Conservation (phyloP, 1,284 basidiomycete species). For the Cystobasidiaceae sp. region DNA sequence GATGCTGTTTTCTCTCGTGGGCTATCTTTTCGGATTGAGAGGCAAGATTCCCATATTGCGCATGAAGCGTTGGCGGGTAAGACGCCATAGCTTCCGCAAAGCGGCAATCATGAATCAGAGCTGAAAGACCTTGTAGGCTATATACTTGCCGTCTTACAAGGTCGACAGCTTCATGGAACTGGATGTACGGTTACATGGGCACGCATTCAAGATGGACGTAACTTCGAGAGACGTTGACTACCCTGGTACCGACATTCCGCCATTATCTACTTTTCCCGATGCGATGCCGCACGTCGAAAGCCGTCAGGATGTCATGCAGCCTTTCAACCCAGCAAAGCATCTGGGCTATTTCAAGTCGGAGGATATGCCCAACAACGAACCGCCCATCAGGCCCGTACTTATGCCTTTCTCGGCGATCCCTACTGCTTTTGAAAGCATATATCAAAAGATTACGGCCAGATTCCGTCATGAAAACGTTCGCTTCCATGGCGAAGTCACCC, state of each 20-base stretch:
- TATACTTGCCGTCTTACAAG: constrained; percentile 11
- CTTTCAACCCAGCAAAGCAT: constrained; percentile 2
- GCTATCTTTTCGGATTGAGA: no score
- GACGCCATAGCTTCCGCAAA: no score
- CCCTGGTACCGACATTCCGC: not conserved
- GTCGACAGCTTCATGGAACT: not conserved
- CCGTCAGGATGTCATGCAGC: not conserved
- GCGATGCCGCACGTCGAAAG: not conserved
- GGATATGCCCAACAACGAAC: not conserved
- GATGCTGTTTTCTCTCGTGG: no score
- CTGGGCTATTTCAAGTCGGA: not conserved
- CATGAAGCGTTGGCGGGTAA: no score
- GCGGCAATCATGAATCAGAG: no score
- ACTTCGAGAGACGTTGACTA: not conserved
- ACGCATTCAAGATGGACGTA: not conserved
- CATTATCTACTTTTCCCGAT: not conserved
- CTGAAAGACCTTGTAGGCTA: no score
- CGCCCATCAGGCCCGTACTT: not conserved
- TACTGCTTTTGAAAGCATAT: not conserved
- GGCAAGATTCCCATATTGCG: no score
- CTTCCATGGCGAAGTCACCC: not conserved
- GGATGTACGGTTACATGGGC: not conserved
- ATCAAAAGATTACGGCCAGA: not conserved
- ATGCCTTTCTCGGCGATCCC: constrained; percentile 6
- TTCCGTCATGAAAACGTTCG: not conserved